Base-by-base conservation (phyloP, 371 early-diverging fungal genomes). In the Apophysomyces trapeziformis region DNA sequence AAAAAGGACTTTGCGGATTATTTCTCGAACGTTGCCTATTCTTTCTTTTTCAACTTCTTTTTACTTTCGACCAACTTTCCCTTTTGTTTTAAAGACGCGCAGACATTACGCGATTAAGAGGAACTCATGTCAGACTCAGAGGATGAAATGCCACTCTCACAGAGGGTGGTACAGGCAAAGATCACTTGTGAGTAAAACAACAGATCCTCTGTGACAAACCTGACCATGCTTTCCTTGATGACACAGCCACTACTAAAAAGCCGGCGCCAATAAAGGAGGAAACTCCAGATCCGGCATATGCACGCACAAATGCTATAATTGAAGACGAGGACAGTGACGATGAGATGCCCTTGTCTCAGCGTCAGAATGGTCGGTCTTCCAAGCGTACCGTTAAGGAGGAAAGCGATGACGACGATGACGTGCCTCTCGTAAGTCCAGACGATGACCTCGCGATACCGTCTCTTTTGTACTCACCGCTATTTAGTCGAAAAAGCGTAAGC, bases 111-210 rank as follows among this genome's bases (percentile, higher is more conserved):
- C 18, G 18, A 39, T 54, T n/a, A 4, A 39, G 7, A 18, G n/a
- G 36, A 37, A 8, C 13, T 38, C 37, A 71, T 67, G 71, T 71
- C 71, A 14, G 67, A 67, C 45, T 71, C 71, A 36, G 71, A 71
- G 45, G 71, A 71, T 47, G 71, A 71, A 36, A 39, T 67, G 9
- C 71, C 71, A 7, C 62, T 71, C 14, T 50, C 67, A 1, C 59
- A 61, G 36, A 61, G 70, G 41, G 45, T 44, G 13, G 63, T 21
- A 11, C 37, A 60, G n/a, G 35, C 45, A 35, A 60, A 60, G 54
- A 50, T 21, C 18, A 18, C 59, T 21, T 32, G 7, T 57, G 18
- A 13, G 58, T 38, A 50, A 21, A 26, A 2, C 12, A 4, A 50
- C 8, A 37, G 38, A 45, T n/a, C 43, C 39, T 36, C 41, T 38